A percentile compares a stretch with the other conserved stretches of the same genome.
Conservation (phyloP, 192 early-diverging fungal species). For the Coemansia sp. region DNA sequence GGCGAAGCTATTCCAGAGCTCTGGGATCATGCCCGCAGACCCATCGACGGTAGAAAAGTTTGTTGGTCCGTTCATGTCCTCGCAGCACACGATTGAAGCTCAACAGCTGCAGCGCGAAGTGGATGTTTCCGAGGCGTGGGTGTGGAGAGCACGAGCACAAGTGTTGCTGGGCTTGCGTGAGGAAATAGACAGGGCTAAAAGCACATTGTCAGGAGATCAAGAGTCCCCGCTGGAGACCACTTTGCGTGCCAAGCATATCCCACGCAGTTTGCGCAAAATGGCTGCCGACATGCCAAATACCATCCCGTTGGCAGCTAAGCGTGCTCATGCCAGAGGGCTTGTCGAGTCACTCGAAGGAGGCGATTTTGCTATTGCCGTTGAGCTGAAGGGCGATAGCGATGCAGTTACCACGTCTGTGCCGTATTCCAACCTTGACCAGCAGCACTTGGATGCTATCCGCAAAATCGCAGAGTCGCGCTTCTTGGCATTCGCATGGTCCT, state of each 20-base stretch:
- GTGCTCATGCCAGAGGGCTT: slow-evolving; percentile 44
- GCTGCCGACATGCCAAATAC: slow-evolving; percentile 53
- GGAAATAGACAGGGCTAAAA: slow-evolving; percentile 34
- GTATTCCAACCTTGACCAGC: slow-evolving; percentile 31
- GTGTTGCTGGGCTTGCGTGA: slow-evolving; percentile 54
- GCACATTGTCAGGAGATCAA: background rate
- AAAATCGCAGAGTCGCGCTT: slow-evolving; percentile 59
- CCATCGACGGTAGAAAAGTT: slow-evolving; percentile 57
- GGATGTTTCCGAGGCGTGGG: slow-evolving; percentile 60
- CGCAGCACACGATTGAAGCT: slow-evolving; percentile 22
- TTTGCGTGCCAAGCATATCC: slow-evolving; percentile 36
- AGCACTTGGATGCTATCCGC: slow-evolving; percentile 43
- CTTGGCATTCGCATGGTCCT: slow-evolving; percentile 58
- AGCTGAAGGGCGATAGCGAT: slow-evolving; percentile 22
- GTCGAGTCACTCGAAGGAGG: slow-evolving; percentile 34
- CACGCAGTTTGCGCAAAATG: slow-evolving; percentile 52
- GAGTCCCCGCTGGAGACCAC: slow-evolving; percentile 24
- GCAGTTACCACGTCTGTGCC: slow-evolving; percentile 26
- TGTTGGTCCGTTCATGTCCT: slow-evolving; percentile 44
- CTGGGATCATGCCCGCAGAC: slow-evolving; percentile 58
- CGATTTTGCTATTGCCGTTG: slow-evolving; percentile 57
- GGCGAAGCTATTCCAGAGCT: slow-evolving; percentile 54
- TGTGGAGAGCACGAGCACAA: slow-evolving; percentile 62
- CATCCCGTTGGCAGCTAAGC: slow-evolving; percentile 51
- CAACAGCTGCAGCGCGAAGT: slow-evolving; percentile 43